Conservation (phyloP, 1,139 yeast species). For the Torulaspora globosa region DNA sequence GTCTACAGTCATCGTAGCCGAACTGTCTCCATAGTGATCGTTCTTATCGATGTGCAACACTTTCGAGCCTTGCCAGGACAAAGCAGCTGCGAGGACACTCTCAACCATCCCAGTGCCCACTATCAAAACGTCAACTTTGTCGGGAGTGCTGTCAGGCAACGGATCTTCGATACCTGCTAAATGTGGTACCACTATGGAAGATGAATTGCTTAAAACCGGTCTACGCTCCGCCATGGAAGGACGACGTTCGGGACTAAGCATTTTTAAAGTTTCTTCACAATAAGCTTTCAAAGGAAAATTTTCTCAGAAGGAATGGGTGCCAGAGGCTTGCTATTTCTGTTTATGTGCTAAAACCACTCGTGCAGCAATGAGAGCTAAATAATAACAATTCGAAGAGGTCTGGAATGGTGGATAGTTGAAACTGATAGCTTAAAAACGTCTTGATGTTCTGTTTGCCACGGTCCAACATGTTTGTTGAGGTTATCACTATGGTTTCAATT, state of each 20-base stretch:
- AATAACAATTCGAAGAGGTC: not conserved
- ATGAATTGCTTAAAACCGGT: constrained; percentile 37
- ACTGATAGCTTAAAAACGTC: not conserved
- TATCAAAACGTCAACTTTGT: constrained; percentile 78
- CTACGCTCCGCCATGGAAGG: constrained; percentile 68
- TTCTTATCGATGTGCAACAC: constrained; percentile 86
- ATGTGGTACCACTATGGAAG: constrained; percentile 79
- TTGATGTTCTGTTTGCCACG: not conserved
- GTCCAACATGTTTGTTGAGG: constrained; percentile 1
- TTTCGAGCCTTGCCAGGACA: constrained; percentile 93
- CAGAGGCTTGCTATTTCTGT: not conserved
- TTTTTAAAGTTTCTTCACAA: constrained; percentile 5
- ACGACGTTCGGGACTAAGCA: constrained; percentile 43
- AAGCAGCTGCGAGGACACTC: constrained; percentile 84
- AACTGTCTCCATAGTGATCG: constrained; percentile 80
- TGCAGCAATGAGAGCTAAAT: not conserved
- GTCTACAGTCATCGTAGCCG: constrained; percentile 80
- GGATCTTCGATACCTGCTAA: constrained; percentile 75
- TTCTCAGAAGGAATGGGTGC: not conserved
- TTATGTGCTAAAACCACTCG: not conserved
- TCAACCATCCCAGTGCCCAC: constrained; percentile 92
- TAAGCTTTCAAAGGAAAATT: not conserved
- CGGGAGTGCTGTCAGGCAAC: constrained; percentile 47
- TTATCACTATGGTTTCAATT: constrained; percentile 1
- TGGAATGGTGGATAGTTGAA: not conserved